phyloP scores from a whole-genome alignment of 345 rosid genomes.

The Syzygium grande region DNA sequence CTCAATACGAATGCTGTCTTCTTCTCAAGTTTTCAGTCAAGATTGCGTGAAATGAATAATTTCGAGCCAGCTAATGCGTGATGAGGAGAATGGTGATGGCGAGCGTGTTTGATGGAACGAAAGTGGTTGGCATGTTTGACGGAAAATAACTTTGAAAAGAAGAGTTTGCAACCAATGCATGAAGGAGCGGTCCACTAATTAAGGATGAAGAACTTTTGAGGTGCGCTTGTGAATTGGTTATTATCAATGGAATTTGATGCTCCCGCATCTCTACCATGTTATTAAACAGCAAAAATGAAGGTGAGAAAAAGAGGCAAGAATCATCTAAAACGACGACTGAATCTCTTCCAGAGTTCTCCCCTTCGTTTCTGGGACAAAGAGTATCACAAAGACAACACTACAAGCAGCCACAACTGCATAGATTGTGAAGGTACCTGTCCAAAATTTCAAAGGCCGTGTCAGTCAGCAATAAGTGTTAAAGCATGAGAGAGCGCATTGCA shows the following conservation, averaged over 20 bases:
- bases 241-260: background rate
- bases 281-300: background rate
- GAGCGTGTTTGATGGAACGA: background rate
- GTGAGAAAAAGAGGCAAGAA: background rate
- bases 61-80: background rate
- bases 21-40: background rate
- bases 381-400: slow-evolving; percentile 26
- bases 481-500: background rate
- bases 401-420: slow-evolving; percentile 34
- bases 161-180: background rate
- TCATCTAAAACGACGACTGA: slow-evolving; percentile 57
- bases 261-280: background rate
- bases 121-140: background rate
- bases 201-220: background rate
- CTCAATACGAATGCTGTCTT: background rate
- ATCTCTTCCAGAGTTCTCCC: slow-evolving; percentile 72
- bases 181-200: background rate
- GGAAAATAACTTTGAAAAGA: background rate
- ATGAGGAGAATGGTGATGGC: background rate
- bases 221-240: background rate
- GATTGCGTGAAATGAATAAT: background rate
- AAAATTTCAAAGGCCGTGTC: background rate
- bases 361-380: slow-evolving; percentile 67
- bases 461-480: background rate
- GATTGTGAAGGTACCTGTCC: slow-evolving; percentile 50